Percentiles rank a stretch among this genome's conserved stretches.
Evolutionary conservation across 1,284 basidiomycete genomes (phyloP).

Genomic region (Apiotrichum siamense): DNA sequence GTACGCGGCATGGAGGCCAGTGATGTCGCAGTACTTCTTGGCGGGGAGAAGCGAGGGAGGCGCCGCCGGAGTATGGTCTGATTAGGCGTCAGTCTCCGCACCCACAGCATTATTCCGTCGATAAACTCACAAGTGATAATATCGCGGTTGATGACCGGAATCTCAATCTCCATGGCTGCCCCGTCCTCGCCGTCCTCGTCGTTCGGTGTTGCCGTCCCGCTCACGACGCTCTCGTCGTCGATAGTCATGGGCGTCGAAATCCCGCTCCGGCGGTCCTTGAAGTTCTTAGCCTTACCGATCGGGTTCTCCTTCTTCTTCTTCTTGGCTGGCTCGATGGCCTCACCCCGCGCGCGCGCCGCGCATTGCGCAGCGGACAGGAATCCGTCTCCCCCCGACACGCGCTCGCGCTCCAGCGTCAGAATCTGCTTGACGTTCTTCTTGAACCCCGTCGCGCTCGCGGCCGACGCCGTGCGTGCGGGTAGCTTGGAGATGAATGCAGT

Average conservation of each 20-base stretch:
- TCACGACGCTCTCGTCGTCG: constrained; percentile 16
- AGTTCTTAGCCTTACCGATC: constrained; percentile 9
- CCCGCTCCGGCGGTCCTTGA: constrained; percentile 16
- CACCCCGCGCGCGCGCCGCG: constrained; percentile 32
- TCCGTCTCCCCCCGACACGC: constrained; percentile 39
- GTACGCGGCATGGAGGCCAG: constrained; percentile 49
- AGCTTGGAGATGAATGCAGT: constrained; percentile 32
- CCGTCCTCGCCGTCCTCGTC: constrained; percentile 6
- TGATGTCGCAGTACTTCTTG: constrained; percentile 53
- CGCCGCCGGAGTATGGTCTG: constrained; percentile 45
- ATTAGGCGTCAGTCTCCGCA: neutral
- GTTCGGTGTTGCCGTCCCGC: constrained; percentile 13
- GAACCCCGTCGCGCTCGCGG: constrained; percentile 24
- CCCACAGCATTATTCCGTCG: neutral
- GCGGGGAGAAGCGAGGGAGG: constrained; percentile 46
- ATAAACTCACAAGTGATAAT: constrained; percentile 43
- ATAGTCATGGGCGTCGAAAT: constrained; percentile 24
- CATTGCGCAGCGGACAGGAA: constrained; percentile 36
- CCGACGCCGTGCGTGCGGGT: constrained; percentile 32
- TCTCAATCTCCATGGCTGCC: constrained; percentile 9
- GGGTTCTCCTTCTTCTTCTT: constrained; percentile 38
- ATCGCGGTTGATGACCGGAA: constrained; percentile 18
- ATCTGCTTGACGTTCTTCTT: constrained; percentile 46
- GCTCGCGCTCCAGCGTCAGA: constrained; percentile 41
- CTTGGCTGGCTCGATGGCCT: constrained; percentile 32